Percentiles rank a stretch among this genome's conserved stretches.
These are phyloP conservation scores for Neopestalotiopsis rosae DNA, from an alignment of 2,329 filamentous ascomycete genomes.

Conservation along the genomic window DNA sequence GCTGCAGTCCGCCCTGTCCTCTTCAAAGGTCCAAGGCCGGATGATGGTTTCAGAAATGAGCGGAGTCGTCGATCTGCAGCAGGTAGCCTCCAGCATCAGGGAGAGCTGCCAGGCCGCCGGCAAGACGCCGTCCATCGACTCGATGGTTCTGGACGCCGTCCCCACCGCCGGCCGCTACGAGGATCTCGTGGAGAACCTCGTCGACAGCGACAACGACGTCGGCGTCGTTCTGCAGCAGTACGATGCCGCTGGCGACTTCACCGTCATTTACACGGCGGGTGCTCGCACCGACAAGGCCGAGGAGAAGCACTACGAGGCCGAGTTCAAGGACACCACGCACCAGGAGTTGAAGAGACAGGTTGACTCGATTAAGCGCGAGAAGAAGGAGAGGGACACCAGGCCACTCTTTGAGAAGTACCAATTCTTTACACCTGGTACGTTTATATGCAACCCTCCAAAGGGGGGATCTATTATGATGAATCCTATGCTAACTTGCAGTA, in stretches of 20 bases:
- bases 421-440: slow-evolving; percentile 84
- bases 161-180: slow-evolving; percentile 45
- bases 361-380: slow-evolving; percentile 37
- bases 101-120: slow-evolving; percentile 49
- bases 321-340: slow-evolving; percentile 67
- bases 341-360: slow-evolving; percentile 74
- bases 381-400: slow-evolving; percentile 50
- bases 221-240: slow-evolving; percentile 50
- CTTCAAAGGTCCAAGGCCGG: slow-evolving; percentile 41
- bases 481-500: slow-evolving; percentile 38
- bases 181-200: slow-evolving; percentile 45
- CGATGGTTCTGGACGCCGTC: slow-evolving; percentile 47
- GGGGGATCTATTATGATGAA: neutral
- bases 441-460: neutral
- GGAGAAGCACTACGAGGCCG: slow-evolving; percentile 64
- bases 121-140: slow-evolving; percentile 44
- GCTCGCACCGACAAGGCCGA: slow-evolving; percentile 43
- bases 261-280: slow-evolving; percentile 76
- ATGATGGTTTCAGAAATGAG: slow-evolving; percentile 64
- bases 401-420: slow-evolving; percentile 91
- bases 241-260: slow-evolving; percentile 60
- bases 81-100: slow-evolving; percentile 50
- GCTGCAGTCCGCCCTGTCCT: slow-evolving; percentile 49
- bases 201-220: slow-evolving; percentile 58
- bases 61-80: slow-evolving; percentile 49